phyloP scores from a whole-genome alignment of 179 eudicot species.

The Beta corolliflora region DNA sequence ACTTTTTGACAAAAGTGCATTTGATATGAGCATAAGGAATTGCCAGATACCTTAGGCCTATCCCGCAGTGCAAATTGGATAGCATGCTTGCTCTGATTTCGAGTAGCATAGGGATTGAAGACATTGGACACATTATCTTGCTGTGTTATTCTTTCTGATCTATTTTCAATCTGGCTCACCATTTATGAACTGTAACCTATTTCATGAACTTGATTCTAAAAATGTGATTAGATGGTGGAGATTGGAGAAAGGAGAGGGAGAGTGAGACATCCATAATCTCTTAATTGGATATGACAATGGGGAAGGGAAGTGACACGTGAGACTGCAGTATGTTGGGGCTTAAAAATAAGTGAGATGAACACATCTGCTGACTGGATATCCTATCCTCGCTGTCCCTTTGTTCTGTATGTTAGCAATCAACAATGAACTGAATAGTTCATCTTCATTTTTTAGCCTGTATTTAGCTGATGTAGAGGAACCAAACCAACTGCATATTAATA shows the following conservation, averaged over 20 bases:
- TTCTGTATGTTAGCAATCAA: too few relatives aligned
- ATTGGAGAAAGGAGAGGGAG: background rate
- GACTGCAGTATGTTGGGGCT: too few relatives aligned
- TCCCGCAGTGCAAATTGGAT: background rate
- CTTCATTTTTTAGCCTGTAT: too few relatives aligned
- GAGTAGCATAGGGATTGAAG: background rate
- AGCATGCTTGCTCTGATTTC: background rate
- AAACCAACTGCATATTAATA: too few relatives aligned
- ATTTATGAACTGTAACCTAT: background rate
- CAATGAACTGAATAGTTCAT: too few relatives aligned
- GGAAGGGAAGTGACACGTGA: too few relatives aligned
- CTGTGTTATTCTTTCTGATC: background rate
- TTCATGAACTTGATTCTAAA: background rate
- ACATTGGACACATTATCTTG: background rate
- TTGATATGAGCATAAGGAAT: conserved; percentile 4
- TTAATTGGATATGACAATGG: background rate
- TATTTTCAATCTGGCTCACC: background rate
- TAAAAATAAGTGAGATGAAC: too few relatives aligned
- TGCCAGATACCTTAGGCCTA: background rate
- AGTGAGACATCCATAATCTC: background rate
- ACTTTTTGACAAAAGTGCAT: background rate
- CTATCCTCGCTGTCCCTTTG: background rate
- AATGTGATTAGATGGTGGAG: background rate
- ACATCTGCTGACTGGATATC: background rate
- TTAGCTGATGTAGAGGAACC: too few relatives aligned